Base-by-base conservation (phyloP, 768 basidiomycete genomes). In the Suillus discolor region DNA sequence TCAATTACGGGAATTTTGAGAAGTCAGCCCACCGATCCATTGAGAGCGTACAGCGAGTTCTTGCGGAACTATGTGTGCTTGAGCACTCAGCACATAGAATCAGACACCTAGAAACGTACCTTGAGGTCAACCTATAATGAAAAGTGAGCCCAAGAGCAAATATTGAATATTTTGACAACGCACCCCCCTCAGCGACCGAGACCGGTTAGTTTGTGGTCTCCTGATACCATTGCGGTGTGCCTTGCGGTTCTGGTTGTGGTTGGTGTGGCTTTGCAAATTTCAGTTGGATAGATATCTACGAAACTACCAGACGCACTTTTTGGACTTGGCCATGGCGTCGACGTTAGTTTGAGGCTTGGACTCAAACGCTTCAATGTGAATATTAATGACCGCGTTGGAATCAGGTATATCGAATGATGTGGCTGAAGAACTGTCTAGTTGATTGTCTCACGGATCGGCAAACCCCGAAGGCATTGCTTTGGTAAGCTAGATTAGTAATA, bases 151-250 rank as follows among this genome's bases (percentile, higher is more conserved):
- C 60, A 65, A 62, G 59, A 25, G 45, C 23, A 64, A 63, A 62
- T 31, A 64, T 41, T 51, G 64, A 65, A 63, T 68, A 53, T 47
- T 2, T 34, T 47, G 20, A 53, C 62, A 6, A 91, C 94, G 68
- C 86, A 98, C 97, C 87, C 96, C 96, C 83, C 88, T 94, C 84
- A 92, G 73, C 44, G 93, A 96, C 71, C 90, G 86, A 71, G 91
- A 87, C 73, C 89, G 86, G 77, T 87, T 83, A 65, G 86, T 84
- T 78, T 84, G 81, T 62, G 94, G 91, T 78, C 85, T 87, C 83
- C 92, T 94, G 84, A 98, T 97, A 75, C 96, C 97, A 85, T 99
- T 99, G 70, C 92, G 88, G 85, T 99, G 97, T 70, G 97, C 95
- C 88, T 97, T 98, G 81, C 88, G 89, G 85, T 73, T 94, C 84